phyloP scores from a whole-genome alignment of 2,329 filamentous ascomycete species.

The Trichoderma lentiforme region DNA sequence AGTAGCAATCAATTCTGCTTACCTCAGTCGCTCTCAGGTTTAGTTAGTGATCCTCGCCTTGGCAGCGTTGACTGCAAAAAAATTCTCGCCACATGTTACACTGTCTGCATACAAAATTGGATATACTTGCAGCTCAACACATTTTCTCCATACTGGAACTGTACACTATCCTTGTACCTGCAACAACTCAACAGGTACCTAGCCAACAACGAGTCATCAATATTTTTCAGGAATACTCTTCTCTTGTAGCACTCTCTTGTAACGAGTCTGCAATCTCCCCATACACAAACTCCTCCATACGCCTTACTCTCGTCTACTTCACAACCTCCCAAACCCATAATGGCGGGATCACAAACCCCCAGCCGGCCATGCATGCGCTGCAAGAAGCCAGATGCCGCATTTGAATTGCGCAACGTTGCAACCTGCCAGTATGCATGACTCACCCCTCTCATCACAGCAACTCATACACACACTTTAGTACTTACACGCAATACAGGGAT shows the following conservation, averaged over 20 bases:
- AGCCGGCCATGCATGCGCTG: constrained; percentile 31
- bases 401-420: constrained; percentile 30
- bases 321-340: neutral
- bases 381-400: constrained; percentile 30
- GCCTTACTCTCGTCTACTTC: neutral
- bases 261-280: neutral
- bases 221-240: neutral
- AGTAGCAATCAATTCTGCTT: neutral
- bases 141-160: neutral
- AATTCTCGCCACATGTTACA: constrained; percentile 1
- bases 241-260: neutral
- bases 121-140: neutral
- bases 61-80: neutral
- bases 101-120: neutral
- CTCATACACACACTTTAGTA: neutral
- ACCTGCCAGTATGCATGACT: constrained; percentile 31
- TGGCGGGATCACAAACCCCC: constrained; percentile 14
- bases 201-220: neutral
- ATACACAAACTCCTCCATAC: neutral
- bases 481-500: constrained; percentile 26
- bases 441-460: neutral
- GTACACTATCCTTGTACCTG: neutral
- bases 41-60: neutral
- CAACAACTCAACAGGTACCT: neutral
- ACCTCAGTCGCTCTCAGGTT: neutral